Conservation (phyloP, 495 filamentous ascomycete species). For the Chaetomidium leptoderma region DNA sequence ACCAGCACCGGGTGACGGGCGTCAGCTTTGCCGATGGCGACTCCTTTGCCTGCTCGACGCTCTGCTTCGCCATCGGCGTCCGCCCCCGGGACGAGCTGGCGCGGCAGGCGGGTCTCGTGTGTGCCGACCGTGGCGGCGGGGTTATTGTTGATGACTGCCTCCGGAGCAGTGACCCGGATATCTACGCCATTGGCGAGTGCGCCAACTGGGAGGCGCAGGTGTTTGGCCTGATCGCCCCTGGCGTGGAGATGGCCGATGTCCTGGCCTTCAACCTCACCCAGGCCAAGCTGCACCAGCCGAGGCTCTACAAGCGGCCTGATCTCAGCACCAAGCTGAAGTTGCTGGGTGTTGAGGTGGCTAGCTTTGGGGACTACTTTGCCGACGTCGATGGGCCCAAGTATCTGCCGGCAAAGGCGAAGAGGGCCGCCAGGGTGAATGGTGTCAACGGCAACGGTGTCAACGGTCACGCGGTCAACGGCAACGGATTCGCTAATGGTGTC, state of each 20-base stretch:
- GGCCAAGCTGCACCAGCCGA: conserved; percentile 62
- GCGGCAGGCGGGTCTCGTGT: conserved; percentile 63
- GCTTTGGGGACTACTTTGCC: conserved; percentile 95
- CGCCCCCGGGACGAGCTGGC: conserved; percentile 80
- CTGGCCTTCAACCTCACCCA: conserved; percentile 93
- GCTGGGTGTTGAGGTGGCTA: conserved; percentile 89
- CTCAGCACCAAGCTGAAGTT: conserved; percentile 93
- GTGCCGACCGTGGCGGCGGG: conserved; percentile 68
- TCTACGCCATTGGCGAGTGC: conserved; percentile 94
- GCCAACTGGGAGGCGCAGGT: conserved; percentile 92
- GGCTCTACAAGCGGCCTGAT: conserved; percentile 78
- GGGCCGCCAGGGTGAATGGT: conserved; percentile 39
- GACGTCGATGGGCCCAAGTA: conserved; percentile 82
- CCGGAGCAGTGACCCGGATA: conserved; percentile 63
- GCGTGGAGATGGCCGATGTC: conserved; percentile 95
- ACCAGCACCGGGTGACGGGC: conserved; percentile 64
- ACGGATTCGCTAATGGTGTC: conserved; percentile 31
- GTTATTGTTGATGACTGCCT: conserved; percentile 71
- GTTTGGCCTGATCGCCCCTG: conserved; percentile 89
- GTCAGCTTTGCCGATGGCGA: conserved; percentile 84
- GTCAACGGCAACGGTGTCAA: conserved; percentile 43
- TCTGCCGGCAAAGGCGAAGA: conserved; percentile 53
- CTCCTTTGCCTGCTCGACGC: conserved; percentile 71
- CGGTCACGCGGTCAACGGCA: conserved; percentile 49
- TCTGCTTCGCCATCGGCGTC: conserved; percentile 94